Evolutionary conservation across 495 filamentous ascomycete species (phyloP).

Genomic region (Neurospora tetrasperma): DNA sequence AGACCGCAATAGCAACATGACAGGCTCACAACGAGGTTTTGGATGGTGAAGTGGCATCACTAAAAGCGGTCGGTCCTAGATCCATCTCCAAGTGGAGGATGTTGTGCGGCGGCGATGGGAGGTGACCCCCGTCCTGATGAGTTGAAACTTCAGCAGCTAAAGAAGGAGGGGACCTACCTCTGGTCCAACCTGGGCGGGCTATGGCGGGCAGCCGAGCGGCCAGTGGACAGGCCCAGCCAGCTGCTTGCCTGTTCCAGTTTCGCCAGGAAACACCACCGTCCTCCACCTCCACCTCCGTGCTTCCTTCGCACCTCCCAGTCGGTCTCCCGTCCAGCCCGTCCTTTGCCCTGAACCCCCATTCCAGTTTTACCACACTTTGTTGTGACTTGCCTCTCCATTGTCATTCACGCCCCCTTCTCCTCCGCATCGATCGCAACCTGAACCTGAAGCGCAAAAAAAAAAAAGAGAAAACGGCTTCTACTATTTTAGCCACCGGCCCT

Average conservation of each 20-base stretch:
- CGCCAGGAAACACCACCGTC: neutral
- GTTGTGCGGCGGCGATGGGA: neutral
- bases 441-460: neutral
- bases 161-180: neutral
- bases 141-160: neutral
- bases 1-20: neutral
- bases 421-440: neutral
- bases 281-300: neutral
- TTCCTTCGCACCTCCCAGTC: neutral
- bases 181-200: neutral
- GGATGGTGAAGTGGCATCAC: neutral
- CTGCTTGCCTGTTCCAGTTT: neutral
- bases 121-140: neutral
- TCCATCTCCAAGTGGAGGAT: neutral
- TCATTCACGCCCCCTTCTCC: neutral
- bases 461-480: neutral
- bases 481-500: neutral
- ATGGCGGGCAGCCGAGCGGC: neutral
- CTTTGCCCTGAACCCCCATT: neutral
- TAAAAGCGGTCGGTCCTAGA: neutral
- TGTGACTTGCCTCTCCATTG: neutral
- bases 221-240: neutral
- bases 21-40: neutral
- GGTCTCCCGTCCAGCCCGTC: neutral
- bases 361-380: neutral